These are phyloP conservation scores for Mucor ambiguus DNA, from an alignment of 371 early-diverging fungal species.

Conservation along the genomic window DNA sequence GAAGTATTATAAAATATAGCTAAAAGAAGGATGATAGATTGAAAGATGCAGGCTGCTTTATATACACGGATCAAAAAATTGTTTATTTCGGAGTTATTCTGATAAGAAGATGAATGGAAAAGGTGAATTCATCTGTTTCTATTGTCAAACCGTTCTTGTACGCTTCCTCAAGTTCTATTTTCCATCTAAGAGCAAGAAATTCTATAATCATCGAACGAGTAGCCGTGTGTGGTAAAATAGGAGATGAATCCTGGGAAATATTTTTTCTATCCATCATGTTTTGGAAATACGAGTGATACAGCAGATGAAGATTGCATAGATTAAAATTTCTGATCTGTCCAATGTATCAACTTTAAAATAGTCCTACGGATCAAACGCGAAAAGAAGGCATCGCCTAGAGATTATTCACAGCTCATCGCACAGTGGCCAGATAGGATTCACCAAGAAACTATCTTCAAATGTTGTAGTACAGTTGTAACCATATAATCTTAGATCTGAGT, in stretches of 20 bases:
- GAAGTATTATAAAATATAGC: not conserved
- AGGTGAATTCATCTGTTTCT: not conserved
- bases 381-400: not conserved
- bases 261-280: not conserved
- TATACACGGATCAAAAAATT: not conserved
- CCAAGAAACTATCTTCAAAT: not conserved
- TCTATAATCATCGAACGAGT: not conserved
- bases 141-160: slow-evolving; percentile 1
- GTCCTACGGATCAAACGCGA: not conserved
- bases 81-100: not conserved
- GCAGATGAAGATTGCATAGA: not conserved
- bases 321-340: not conserved
- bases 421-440: not conserved
- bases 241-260: not conserved
- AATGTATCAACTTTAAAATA: not conserved
- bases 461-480: not conserved
- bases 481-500: slow-evolving; percentile 2
- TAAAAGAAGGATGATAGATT: not conserved
- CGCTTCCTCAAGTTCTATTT: not conserved
- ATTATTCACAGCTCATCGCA: not conserved
- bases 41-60: not conserved
- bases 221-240: not conserved
- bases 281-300: not conserved
- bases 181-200: not conserved
- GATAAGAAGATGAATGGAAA: not conserved